These are phyloP conservation scores for Fusarium anthophilum DNA, from an alignment of 2,329 filamentous ascomycete species.

Conservation along the genomic window DNA sequence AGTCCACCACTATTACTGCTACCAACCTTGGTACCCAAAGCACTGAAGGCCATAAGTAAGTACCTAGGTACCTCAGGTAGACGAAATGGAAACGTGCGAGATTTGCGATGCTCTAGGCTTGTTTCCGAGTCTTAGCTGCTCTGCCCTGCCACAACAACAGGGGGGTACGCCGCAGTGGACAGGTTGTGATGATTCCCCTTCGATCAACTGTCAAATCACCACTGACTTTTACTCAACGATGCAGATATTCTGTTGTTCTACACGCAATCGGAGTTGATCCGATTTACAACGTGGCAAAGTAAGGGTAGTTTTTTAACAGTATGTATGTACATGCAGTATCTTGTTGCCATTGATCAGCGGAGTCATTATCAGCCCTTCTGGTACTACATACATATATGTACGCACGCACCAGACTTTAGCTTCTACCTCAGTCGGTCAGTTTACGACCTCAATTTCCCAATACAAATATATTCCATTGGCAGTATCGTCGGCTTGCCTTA, in stretches of 20 bases:
- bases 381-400: not conserved
- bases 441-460: not conserved
- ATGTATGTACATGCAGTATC: not conserved
- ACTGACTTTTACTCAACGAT: not conserved
- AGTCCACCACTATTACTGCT: not conserved
- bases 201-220: slow-evolving; percentile 20
- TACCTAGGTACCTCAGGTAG: not conserved
- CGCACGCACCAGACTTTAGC: not conserved
- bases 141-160: not conserved
- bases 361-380: not conserved
- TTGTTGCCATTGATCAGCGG: not conserved
- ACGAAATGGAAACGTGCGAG: slow-evolving; percentile 2
- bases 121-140: not conserved
- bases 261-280: not conserved
- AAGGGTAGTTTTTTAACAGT: not conserved
- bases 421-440: not conserved
- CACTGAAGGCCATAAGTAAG: not conserved
- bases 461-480: not conserved
- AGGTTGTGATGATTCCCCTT: slow-evolving; percentile 19
- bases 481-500: not conserved
- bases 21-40: not conserved
- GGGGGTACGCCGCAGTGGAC: slow-evolving; percentile 8
- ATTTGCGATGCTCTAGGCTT: slow-evolving; percentile 6
- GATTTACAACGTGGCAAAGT: slow-evolving; percentile 8
- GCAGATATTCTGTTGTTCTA: not conserved